Conservation (phyloP, 768 basidiomycete genomes). For the Termitomyces sp. region DNA sequence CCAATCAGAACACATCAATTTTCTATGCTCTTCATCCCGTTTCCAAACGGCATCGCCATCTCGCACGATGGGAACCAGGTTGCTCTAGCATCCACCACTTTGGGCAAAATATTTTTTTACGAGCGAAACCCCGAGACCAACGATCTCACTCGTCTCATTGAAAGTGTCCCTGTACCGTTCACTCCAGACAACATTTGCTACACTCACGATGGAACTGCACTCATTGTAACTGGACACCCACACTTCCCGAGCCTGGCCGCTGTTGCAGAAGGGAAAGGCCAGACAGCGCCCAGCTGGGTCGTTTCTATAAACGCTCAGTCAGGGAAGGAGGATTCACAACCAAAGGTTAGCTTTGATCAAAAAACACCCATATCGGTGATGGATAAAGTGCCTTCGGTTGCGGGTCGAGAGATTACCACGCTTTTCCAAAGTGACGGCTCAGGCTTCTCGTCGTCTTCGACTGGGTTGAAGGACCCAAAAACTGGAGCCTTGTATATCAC, state of each 20-base stretch:
- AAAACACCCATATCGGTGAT: slow-evolving; percentile 44
- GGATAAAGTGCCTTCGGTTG: slow-evolving; percentile 29
- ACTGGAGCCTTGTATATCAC: slow-evolving; percentile 46
- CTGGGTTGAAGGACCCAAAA: slow-evolving; percentile 43
- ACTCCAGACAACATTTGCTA: slow-evolving; percentile 57
- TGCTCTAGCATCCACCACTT: slow-evolving; percentile 52
- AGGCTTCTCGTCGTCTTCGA: slow-evolving; percentile 48
- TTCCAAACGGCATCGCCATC: slow-evolving; percentile 65
- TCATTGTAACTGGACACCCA: slow-evolving; percentile 65
- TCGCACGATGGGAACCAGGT: slow-evolving; percentile 43
- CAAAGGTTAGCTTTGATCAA: slow-evolving; percentile 26
- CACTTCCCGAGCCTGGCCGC: slow-evolving; percentile 47
- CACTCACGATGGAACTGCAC: slow-evolving; percentile 33
- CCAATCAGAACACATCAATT: slow-evolving; percentile 31
- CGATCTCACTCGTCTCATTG: slow-evolving; percentile 27
- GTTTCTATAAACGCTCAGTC: slow-evolving; percentile 32
- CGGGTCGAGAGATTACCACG: slow-evolving; percentile 43
- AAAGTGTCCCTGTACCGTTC: slow-evolving; percentile 49
- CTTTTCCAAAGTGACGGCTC: slow-evolving; percentile 74
- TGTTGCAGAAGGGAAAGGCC: slow-evolving; percentile 39
- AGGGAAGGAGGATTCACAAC: slow-evolving; percentile 2
- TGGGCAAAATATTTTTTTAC: slow-evolving; percentile 46
- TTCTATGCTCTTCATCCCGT: slow-evolving; percentile 45
- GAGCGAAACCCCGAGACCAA: slow-evolving; percentile 39
- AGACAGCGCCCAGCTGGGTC: slow-evolving; percentile 54